Evolutionary conservation across 192 early-diverging fungal species (phyloP).

Genomic region (Pilaira anomala): DNA sequence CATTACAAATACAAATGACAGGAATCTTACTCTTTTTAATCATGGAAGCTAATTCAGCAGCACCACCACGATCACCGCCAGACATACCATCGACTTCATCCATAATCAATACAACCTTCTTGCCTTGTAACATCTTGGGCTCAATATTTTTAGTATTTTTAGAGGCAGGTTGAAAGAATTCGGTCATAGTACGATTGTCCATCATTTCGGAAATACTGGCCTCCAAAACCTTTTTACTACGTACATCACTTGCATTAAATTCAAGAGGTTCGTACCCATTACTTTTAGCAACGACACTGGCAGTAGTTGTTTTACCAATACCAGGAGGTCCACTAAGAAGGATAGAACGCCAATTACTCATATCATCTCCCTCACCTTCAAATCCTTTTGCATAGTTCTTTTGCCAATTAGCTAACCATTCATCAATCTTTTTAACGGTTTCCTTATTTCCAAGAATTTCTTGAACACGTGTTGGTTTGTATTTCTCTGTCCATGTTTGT

Average conservation of each 20-base stretch:
- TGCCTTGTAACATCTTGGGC: constrained; percentile 13
- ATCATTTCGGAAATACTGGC: constrained; percentile 52
- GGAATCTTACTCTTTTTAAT: constrained; percentile 93
- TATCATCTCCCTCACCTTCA: constrained; percentile 40
- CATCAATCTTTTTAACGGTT: constrained; percentile 60
- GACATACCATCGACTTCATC: constrained; percentile 99
- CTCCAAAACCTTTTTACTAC: constrained; percentile 86
- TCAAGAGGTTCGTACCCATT: constrained; percentile 86
- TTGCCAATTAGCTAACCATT: constrained; percentile 80
- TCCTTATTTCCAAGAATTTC: constrained; percentile 90
- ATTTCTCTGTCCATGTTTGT: constrained; percentile 93
- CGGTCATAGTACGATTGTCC: constrained; percentile 59
- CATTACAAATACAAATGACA: constrained; percentile 99
- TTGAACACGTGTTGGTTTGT: constrained; percentile 71
- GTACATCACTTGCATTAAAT: constrained; percentile 96
- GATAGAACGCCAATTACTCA: constrained; percentile 56
- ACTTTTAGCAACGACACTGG: constrained; percentile 78
- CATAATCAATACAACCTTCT: constrained; percentile 85
- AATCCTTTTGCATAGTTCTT: constrained; percentile 36
- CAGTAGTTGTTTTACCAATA: constrained; percentile 96
- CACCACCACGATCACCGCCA: constrained; percentile 91
- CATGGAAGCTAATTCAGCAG: constrained; percentile 79
- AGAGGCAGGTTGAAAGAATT: constrained; percentile 38
- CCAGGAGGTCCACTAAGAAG: constrained; percentile 95
- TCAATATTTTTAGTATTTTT: background rate